phyloP scores from a whole-genome alignment of 2,329 filamentous ascomycete genomes.

The Ceratocystiopsis sp. region DNA sequence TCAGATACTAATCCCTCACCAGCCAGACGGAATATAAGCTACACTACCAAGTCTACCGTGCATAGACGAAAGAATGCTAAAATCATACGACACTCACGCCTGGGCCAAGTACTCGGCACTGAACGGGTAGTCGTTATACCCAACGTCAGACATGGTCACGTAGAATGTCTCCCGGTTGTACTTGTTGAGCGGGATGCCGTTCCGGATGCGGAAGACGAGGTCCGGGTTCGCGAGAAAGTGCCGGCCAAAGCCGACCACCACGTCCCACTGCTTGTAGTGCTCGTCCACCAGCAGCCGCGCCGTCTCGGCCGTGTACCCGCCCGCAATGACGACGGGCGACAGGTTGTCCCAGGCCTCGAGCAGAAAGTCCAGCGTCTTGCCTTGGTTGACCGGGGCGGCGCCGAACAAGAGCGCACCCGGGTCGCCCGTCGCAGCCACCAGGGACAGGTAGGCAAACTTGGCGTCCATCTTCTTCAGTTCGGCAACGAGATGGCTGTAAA shows the following conservation, averaged over 20 bases:
- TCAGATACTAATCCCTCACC: too few relatives aligned
- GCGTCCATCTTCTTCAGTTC: slow-evolving; percentile 15
- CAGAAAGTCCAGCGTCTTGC: slow-evolving; percentile 15
- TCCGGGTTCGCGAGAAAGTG: slow-evolving; percentile 28
- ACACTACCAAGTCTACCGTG: too few relatives aligned
- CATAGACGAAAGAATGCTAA: too few relatives aligned
- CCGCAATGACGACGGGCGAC: slow-evolving; percentile 16
- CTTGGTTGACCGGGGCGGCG: slow-evolving; percentile 19
- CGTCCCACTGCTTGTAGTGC: slow-evolving; percentile 12
- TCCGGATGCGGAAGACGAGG: slow-evolving; percentile 21
- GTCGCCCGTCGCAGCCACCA: slow-evolving; percentile 29
- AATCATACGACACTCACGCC: too few relatives aligned
- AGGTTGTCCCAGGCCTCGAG: slow-evolving; percentile 14
- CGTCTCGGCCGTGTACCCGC: slow-evolving; percentile 11
- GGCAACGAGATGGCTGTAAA: not conserved
- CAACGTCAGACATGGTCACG: slow-evolving; percentile 15
- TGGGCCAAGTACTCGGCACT: slow-evolving; percentile 13
- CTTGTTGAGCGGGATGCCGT: slow-evolving; percentile 18
- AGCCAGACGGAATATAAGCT: too few relatives aligned
- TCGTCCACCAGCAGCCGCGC: slow-evolving; percentile 14
- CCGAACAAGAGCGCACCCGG: slow-evolving; percentile 23
- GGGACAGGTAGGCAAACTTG: slow-evolving; percentile 32
- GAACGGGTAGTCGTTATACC: slow-evolving; percentile 23
- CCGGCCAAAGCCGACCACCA: slow-evolving; percentile 22
- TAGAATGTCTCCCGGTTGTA: slow-evolving; percentile 25